Conservation (phyloP, 2,329 filamentous ascomycete species). For the Pestalotiopsis sp. region DNA sequence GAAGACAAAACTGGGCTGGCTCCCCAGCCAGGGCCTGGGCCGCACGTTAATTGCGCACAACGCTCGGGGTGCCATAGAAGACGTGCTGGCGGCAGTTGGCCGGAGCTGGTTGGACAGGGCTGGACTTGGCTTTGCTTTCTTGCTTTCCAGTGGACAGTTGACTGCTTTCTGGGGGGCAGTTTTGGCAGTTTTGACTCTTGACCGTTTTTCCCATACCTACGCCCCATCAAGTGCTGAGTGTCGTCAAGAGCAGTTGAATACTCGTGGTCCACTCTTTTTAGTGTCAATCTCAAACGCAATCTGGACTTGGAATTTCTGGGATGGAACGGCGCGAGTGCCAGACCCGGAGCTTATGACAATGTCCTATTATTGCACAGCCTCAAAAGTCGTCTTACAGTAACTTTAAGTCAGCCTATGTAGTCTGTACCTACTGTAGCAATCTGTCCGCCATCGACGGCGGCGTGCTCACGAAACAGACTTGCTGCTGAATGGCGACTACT, state of each 20-base stretch:
- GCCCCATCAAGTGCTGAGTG: background rate
- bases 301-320: background rate
- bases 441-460: background rate
- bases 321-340: background rate
- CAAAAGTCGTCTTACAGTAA: background rate
- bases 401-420: too few species aligned
- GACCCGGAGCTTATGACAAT: background rate
- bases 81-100: background rate
- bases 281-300: constrained; percentile 14
- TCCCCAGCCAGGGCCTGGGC: background rate
- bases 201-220: too few species aligned
- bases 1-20: background rate
- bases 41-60: background rate
- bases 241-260: background rate
- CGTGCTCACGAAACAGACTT: background rate
- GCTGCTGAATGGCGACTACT: background rate
- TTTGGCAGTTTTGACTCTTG: too few species aligned
- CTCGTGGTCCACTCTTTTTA: constrained; percentile 4
- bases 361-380: background rate
- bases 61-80: background rate
- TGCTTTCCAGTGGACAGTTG: background rate
- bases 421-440: background rate
- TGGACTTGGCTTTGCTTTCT: too few species aligned
- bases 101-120: background rate
- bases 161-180: too few species aligned